Percentiles rank a stretch among this genome's conserved stretches.
Conservation (phyloP, 371 early-diverging fungal species). For the Syncephalastrum contaminatum region DNA sequence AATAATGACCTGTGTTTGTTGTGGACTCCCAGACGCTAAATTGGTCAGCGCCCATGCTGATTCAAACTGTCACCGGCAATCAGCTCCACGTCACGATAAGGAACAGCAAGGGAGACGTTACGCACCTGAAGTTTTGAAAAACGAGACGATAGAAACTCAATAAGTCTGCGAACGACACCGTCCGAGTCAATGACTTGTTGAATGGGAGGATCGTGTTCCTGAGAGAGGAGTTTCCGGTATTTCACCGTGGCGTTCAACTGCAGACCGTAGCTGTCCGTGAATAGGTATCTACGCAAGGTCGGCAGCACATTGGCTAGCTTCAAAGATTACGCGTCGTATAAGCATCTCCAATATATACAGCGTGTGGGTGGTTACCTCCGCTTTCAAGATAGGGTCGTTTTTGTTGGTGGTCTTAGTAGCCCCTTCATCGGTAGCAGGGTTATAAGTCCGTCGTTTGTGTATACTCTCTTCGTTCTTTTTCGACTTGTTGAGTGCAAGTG, state of each 20-base stretch:
- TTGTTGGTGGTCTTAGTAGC: conserved; percentile 85
- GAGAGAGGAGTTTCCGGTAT: conserved; percentile 95
- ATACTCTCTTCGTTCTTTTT: conserved; percentile 96
- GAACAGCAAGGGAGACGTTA: conserved; percentile 2
- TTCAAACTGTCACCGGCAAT: conserved; percentile 79
- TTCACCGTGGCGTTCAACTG: conserved; percentile 85
- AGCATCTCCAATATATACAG: conserved; percentile 69
- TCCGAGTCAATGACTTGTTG: conserved; percentile 91
- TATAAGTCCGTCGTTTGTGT: conserved; percentile 86
- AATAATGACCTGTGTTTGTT: conserved; percentile 95
- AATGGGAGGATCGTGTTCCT: conserved; percentile 98
- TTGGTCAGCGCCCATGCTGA: conserved; percentile 99
- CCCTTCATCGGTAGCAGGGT: conserved; percentile 50
- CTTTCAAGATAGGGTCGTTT: conserved; percentile 52
- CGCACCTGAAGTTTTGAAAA: conserved; percentile 85
- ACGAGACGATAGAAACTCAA: conserved; percentile 85
- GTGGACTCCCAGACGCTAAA: conserved; percentile 98
- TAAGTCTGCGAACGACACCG: conserved; percentile 95
- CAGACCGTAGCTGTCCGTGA: conserved; percentile 14
- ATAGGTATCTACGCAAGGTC: no score
- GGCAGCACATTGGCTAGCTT: no score
- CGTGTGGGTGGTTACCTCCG: conserved; percentile 71
- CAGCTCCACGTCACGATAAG: not conserved
- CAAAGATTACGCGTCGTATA: conserved; percentile 31
- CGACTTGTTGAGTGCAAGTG: conserved; percentile 65